Base-by-base conservation (phyloP, 2,329 filamentous ascomycete species). In the Fusarium sp. region DNA sequence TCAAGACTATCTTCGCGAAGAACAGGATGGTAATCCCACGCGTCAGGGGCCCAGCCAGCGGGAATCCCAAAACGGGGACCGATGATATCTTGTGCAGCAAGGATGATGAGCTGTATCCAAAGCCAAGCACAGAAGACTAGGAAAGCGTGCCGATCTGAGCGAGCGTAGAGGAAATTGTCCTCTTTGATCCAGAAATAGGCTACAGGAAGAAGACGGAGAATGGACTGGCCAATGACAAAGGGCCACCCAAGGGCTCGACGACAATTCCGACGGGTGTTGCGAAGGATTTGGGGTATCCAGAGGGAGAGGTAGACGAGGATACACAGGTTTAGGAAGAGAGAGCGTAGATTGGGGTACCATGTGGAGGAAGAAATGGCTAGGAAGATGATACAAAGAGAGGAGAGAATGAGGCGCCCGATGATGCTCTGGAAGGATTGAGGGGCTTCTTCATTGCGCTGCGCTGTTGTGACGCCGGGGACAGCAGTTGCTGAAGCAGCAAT, bases 21-120 rank as follows among this genome's bases (percentile, higher is more conserved):
- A 5, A 97, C 85, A 0, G 94, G 95, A 78, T 99, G 95, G 77
- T 99, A 99, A 76, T 99, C 95, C 86, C 97, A 99, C 2, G 92
- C 93, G 58, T 89, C 87, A n/a, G 88, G 87, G 64, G 85, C 82
- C 88, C 89, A 91, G 50, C 87, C 86, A 43, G 88, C 86, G 4
- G 90, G 91, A 1, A 98, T 82, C 56, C 94, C 93, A 81, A 96
- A 95, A n/a, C 96, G 86, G 2, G 95, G 93, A 0, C 96, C 95
- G 6, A 98, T 83, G 16, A 97, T 84, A 70, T 95, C 92, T 82
- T 99, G 96, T 41, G 88, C 91, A 2, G 84, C 88, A n/a, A 99
- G 84, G 10, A 92, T 77, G 77, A 92, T 87, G 24, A 97, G 86
- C 80, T 99, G 96, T 15, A 94, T 69, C 93, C 94, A 97, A 6